phyloP scores from a whole-genome alignment of 345 rosid species.

The Bruguiera sexangula region DNA sequence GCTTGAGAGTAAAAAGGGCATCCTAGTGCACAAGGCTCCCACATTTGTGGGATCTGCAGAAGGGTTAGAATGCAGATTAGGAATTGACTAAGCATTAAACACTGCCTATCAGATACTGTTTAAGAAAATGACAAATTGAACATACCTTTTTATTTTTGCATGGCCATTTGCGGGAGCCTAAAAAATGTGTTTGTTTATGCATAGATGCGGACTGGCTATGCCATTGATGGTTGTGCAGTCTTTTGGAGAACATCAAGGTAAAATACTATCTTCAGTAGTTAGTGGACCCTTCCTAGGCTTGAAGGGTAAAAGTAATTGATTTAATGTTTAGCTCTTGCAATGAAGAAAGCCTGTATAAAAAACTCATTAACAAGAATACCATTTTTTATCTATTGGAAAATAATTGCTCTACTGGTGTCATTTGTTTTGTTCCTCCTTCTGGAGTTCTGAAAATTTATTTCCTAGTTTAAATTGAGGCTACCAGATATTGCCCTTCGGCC shows the following conservation, averaged over 20 bases:
- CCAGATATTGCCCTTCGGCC: slow-evolving; percentile 2
- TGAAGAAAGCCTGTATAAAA: not conserved
- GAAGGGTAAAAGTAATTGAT: not conserved
- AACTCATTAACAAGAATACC: not conserved
- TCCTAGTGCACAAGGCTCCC: too few species aligned
- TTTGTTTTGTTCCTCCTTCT: not conserved
- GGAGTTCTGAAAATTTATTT: not conserved
- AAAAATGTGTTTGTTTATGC: slow-evolving; percentile 12
- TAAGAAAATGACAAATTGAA: too few species aligned
- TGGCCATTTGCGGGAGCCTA: not conserved
- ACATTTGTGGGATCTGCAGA: too few species aligned
- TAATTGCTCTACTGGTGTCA: not conserved
- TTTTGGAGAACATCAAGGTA: slow-evolving; percentile 92
- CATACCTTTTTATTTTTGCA: not conserved
- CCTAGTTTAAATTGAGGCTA: slow-evolving; percentile 4
- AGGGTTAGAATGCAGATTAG: too few species aligned
- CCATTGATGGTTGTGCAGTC: slow-evolving; percentile 95
- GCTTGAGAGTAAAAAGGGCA: not conserved
- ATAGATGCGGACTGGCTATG: slow-evolving; percentile 94
- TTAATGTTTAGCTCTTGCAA: not conserved
- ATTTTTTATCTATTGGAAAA: not conserved
- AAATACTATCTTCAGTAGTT: not conserved
- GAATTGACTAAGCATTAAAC: too few species aligned
- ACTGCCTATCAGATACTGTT: too few species aligned
- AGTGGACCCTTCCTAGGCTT: not conserved